These are phyloP conservation scores for Niveomyces coronatus DNA, from an alignment of 2,329 filamentous ascomycete genomes.

Conservation along the genomic window DNA sequence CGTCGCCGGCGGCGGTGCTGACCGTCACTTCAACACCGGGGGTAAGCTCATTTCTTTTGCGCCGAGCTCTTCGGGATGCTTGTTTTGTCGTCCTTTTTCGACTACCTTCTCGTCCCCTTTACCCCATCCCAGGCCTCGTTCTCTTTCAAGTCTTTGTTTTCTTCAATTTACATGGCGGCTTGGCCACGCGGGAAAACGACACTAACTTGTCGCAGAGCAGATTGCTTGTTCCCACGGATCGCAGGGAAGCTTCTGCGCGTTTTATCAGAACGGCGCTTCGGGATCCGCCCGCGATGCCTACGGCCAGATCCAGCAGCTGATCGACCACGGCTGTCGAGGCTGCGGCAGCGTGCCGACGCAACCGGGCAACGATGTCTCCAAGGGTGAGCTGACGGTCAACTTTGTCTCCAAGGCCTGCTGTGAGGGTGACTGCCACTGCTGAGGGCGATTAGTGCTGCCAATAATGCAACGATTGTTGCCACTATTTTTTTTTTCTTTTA, in stretches of 20 bases:
- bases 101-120: no score
- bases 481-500: no score
- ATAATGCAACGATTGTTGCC: no score
- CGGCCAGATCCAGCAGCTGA: conserved; percentile 7
- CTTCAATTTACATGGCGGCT: no score
- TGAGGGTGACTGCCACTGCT: conserved; percentile 8
- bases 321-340: conserved; percentile 6
- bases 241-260: conserved; percentile 7
- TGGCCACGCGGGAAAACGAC: no score
- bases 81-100: no score
- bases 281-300: conserved; percentile 8
- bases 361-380: conserved; percentile 9
- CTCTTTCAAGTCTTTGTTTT: no score
- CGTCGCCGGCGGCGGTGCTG: conserved; percentile 6
- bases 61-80: no score
- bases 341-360: conserved; percentile 9
- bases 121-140: no score
- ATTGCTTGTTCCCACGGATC: conserved; percentile 11
- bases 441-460: neutral
- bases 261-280: conserved; percentile 9
- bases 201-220: conserved; percentile 7
- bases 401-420: conserved; percentile 6
- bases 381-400: conserved; percentile 10
- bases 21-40: conserved; percentile 6
- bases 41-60: neutral